Conservation (phyloP, 768 basidiomycete genomes). For the Hygrocybe punicea region DNA sequence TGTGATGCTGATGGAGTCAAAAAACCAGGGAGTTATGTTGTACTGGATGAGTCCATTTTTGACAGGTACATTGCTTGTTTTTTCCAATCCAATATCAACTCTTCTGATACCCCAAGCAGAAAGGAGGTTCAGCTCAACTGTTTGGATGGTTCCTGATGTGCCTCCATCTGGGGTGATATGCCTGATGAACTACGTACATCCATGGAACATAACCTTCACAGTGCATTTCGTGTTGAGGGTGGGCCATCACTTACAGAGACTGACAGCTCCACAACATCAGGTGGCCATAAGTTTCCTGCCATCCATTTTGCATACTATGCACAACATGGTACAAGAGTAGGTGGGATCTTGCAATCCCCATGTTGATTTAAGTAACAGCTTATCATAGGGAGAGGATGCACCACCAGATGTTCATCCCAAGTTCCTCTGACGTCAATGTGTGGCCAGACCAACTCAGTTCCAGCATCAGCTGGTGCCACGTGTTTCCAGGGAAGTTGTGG, state of each 20-base stretch:
- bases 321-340: neutral
- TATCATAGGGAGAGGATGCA: slow-evolving; percentile 3
- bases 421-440: neutral
- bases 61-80: neutral
- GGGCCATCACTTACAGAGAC: neutral
- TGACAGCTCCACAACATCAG: neutral
- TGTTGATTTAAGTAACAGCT: neutral
- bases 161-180: neutral
- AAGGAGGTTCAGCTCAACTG: neutral
- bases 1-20: neutral
- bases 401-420: slow-evolving; percentile 1
- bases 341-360: neutral
- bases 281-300: slow-evolving; percentile 1
- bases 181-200: neutral
- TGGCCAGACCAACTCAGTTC: neutral
- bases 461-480: neutral
- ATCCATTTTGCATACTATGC: slow-evolving; percentile 4
- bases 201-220: neutral
- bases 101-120: neutral
- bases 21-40: neutral
- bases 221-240: neutral
- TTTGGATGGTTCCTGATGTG: neutral
- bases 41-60: neutral
- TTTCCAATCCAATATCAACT: neutral
- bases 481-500: neutral